A percentile compares a stretch with the other conserved stretches of the same genome.
phyloP scores from a whole-genome alignment of 495 filamentous ascomycete species.

The Xylaria grammica region DNA sequence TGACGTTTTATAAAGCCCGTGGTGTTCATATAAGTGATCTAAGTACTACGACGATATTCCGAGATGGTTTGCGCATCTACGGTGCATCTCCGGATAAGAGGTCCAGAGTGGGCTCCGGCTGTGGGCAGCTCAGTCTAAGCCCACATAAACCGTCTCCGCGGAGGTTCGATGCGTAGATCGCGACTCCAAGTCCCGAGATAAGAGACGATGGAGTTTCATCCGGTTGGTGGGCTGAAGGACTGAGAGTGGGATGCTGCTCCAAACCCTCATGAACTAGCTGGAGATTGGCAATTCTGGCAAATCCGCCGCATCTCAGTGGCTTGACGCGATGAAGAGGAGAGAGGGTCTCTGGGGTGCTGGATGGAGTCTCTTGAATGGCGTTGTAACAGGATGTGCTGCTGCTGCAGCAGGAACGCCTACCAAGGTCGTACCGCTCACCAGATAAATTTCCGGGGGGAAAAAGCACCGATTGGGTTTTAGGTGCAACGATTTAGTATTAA shows the following conservation, averaged over 20 bases:
- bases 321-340: too few relatives aligned
- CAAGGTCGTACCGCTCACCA: background rate
- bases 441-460: background rate
- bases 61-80: slow-evolving; percentile 26
- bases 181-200: slow-evolving; percentile 19
- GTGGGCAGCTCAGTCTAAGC: slow-evolving; percentile 24
- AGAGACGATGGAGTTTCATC: background rate
- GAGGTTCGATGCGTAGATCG: slow-evolving; percentile 30
- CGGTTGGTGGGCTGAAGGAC: slow-evolving; percentile 8
- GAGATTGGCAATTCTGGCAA: background rate
- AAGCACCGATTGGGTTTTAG: background rate
- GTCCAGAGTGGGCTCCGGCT: slow-evolving; percentile 23
- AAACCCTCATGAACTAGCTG: background rate
- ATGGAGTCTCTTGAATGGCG: too few relatives aligned
- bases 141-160: slow-evolving; percentile 34
- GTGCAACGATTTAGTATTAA: background rate
- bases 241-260: background rate
- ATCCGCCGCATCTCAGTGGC: background rate
- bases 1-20: slow-evolving; percentile 7
- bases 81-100: slow-evolving; percentile 38
- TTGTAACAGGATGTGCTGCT: too few relatives aligned
- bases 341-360: background rate
- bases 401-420: background rate
- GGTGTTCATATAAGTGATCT: background rate
- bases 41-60: background rate